Conservation (phyloP, 2,329 filamentous ascomycete genomes). For the Calonectria pseudoreteaudii region DNA sequence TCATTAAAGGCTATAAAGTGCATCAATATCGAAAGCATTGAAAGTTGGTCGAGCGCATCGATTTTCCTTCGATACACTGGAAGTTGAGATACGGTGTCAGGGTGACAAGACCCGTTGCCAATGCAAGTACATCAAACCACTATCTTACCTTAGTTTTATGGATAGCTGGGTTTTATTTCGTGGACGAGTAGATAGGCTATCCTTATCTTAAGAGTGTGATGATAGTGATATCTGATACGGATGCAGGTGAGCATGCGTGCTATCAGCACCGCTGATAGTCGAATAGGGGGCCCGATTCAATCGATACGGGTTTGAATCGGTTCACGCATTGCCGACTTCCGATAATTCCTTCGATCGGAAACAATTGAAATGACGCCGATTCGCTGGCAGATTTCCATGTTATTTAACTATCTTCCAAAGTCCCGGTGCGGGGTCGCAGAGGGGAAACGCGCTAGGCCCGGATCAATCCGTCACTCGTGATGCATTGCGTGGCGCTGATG, state of each 20-base stretch:
- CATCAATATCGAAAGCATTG: background rate
- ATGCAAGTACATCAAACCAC: background rate
- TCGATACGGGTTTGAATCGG: background rate
- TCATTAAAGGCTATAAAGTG: background rate
- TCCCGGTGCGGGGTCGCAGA: background rate
- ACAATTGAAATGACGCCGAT: background rate
- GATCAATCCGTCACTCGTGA: background rate
- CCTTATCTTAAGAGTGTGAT: background rate
- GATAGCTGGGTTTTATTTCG: background rate
- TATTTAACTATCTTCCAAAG: background rate
- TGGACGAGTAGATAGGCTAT: background rate
- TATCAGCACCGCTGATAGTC: background rate
- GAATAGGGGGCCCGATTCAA: background rate
- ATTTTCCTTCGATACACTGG: background rate
- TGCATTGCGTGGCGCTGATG: background rate
- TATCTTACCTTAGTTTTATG: background rate
- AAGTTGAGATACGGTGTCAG: background rate
- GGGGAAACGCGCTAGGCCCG: background rate
- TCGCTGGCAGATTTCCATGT: background rate
- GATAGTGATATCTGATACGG: background rate
- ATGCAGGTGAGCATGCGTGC: background rate
- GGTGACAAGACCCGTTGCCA: background rate
- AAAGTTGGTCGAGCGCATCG: background rate
- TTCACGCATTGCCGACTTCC: background rate
- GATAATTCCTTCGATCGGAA: background rate